A percentile compares a stretch with the other conserved stretches of the same genome.
These are phyloP conservation scores for Cephaloascus fragrans DNA, from an alignment of 805 yeast genomes.

Conservation along the genomic window DNA sequence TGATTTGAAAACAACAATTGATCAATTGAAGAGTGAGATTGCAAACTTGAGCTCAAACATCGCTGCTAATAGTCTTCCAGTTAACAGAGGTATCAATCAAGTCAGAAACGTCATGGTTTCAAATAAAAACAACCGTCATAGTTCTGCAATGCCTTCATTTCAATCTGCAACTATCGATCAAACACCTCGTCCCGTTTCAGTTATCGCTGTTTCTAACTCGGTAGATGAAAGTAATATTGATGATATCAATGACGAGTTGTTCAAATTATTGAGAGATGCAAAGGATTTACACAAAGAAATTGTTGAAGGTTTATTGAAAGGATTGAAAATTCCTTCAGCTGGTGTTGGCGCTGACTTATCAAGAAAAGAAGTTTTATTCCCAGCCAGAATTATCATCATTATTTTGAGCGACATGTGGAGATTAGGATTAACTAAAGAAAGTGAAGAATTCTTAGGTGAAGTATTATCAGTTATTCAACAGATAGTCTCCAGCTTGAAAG, in stretches of 20 bases:
- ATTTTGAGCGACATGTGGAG: conserved; percentile 98
- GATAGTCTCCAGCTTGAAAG: conserved; percentile 69
- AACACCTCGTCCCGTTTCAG: conserved; percentile 50
- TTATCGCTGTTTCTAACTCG: conserved; percentile 42
- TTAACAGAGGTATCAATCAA: conserved; percentile 9
- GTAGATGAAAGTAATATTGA: conserved; percentile 47
- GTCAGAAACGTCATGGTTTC: conserved; percentile 6
- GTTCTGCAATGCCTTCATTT: conserved; percentile 25
- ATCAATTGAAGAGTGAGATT: conserved; percentile 42
- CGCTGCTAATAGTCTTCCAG: background rate
- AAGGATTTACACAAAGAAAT: conserved; percentile 71
- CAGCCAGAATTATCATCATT: conserved; percentile 89
- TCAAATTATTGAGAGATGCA: conserved; percentile 61
- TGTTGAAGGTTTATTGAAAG: conserved; percentile 76
- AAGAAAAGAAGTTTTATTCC: conserved; percentile 88
- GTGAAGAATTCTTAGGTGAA: conserved; percentile 85
- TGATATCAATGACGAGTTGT: conserved; percentile 68
- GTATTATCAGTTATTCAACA: conserved; percentile 81
- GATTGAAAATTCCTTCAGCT: conserved; percentile 77
- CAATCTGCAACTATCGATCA: conserved; percentile 23
- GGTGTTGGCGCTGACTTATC: conserved; percentile 77
- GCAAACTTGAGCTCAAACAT: conserved; percentile 19
- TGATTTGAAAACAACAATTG: conserved; percentile 55
- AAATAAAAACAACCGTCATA: conserved; percentile 22
- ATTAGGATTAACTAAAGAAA: conserved; percentile 83